These are phyloP conservation scores for Suillus weaverae DNA, from an alignment of 768 basidiomycete species.

Conservation along the genomic window DNA sequence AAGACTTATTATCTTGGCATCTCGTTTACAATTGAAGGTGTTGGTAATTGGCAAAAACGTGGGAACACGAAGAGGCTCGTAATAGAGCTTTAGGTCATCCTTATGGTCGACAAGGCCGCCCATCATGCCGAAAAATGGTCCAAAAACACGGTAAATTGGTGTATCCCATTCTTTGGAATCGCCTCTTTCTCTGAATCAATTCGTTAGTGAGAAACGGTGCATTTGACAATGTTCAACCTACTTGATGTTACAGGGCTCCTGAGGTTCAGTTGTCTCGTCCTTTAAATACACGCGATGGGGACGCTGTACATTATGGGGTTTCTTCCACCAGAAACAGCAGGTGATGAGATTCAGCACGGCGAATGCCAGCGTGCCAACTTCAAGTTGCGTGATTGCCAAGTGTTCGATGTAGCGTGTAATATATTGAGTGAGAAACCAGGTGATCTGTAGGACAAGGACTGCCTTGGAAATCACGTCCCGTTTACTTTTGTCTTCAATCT, in stretches of 20 bases:
- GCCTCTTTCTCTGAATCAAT: background rate
- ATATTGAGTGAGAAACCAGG: constrained; percentile 34
- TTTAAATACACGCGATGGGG: constrained; percentile 6
- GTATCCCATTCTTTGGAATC: background rate
- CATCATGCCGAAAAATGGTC: background rate
- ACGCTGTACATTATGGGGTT: constrained; percentile 28
- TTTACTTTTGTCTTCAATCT: constrained; percentile 36
- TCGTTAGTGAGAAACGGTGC: background rate
- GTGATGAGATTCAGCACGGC: constrained; percentile 28
- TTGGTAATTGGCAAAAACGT: background rate
- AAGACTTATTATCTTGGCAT: background rate
- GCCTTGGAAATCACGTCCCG: constrained; percentile 31
- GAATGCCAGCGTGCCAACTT: constrained; percentile 34
- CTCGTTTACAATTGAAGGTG: background rate
- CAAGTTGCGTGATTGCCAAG: constrained; percentile 33
- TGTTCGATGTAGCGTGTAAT: constrained; percentile 20
- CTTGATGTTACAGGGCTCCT: background rate
- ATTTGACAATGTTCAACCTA: background rate
- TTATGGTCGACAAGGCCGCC: background rate
- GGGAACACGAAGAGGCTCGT: background rate
- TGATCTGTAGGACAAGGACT: constrained; percentile 31
- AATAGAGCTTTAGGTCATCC: background rate
- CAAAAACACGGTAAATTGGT: background rate
- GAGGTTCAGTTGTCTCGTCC: background rate
- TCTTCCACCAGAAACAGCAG: constrained; percentile 36